These are phyloP conservation scores for Paratinospora sagittata DNA, from an alignment of 164 flowering plant genomes.

Conservation along the genomic window DNA sequence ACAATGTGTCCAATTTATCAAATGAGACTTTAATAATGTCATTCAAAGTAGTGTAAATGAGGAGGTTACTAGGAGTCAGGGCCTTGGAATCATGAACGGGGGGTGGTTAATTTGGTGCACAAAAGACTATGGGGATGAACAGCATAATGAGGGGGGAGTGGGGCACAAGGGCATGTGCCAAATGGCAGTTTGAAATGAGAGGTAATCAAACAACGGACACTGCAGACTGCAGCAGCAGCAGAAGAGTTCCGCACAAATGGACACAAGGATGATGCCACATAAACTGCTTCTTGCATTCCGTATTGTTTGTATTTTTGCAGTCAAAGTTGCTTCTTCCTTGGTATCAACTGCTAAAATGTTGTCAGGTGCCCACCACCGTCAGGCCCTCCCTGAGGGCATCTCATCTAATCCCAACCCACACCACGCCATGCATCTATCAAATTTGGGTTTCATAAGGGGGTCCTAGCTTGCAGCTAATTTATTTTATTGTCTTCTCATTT, in stretches of 20 bases:
- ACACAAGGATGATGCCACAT: not conserved
- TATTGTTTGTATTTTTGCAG: not conserved
- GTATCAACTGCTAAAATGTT: too few species aligned
- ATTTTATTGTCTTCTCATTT: too few species aligned
- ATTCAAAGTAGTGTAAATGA: too few species aligned
- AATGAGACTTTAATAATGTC: not conserved
- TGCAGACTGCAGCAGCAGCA: too few species aligned
- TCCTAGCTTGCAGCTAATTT: not conserved
- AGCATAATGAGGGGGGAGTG: not conserved
- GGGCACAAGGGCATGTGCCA: not conserved
- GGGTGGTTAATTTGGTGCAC: not conserved
- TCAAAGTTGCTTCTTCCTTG: not conserved
- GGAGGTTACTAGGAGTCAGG: not conserved
- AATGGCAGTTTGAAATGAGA: not conserved
- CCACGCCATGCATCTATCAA: not conserved
- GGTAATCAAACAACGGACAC: not conserved
- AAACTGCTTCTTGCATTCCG: not conserved
- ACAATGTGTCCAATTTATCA: not conserved
- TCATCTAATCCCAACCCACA: not conserved
- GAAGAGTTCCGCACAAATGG: not conserved
- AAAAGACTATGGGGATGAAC: not conserved
- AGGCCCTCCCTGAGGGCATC: too few species aligned
- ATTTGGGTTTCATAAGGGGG: not conserved
- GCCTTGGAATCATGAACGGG: not conserved
- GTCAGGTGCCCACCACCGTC: too few species aligned